These are phyloP conservation scores for Parathielavia hyrcaniae DNA, from an alignment of 495 filamentous ascomycete species.

Conservation along the genomic window DNA sequence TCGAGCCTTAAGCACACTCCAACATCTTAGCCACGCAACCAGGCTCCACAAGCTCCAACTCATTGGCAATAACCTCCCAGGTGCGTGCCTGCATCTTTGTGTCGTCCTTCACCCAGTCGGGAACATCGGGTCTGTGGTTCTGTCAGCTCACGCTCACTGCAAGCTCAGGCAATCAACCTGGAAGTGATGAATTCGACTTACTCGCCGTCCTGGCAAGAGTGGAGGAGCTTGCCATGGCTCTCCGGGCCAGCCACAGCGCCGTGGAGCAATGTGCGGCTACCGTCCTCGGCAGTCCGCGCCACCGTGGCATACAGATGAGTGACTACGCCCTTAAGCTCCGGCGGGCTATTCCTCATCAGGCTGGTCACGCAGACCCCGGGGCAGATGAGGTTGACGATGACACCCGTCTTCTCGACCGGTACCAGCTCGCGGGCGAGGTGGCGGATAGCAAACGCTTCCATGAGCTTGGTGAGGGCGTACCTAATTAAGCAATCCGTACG, in stretches of 20 bases:
- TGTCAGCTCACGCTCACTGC: not conserved
- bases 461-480: conserved; percentile 17
- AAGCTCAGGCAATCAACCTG: not conserved
- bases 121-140: conserved; percentile 1
- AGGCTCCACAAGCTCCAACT: conserved; percentile 10
- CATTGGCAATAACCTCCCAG: conserved; percentile 13
- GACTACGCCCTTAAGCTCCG: not conserved
- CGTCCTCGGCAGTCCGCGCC: conserved; percentile 37
- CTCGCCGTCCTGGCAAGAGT: conserved; percentile 19
- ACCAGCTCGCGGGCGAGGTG: conserved; percentile 20
- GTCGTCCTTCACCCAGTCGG: conserved; percentile 20
- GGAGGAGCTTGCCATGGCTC: conserved; percentile 20
- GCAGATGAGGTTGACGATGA: conserved; percentile 39
- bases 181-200: not conserved
- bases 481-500: not conserved
- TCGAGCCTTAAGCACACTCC: not conserved
- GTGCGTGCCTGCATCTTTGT: conserved; percentile 9
- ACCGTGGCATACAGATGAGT: conserved; percentile 2
- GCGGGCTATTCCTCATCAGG: conserved; percentile 25
- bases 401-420: conserved; percentile 18
- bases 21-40: conserved; percentile 1
- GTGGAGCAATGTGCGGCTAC: conserved; percentile 38
- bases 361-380: conserved; percentile 40
- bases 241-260: conserved; percentile 32
- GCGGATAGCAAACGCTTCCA: conserved; percentile 18